phyloP scores from a whole-genome alignment of 495 filamentous ascomycete genomes.

The Aspergillus panamensis region DNA sequence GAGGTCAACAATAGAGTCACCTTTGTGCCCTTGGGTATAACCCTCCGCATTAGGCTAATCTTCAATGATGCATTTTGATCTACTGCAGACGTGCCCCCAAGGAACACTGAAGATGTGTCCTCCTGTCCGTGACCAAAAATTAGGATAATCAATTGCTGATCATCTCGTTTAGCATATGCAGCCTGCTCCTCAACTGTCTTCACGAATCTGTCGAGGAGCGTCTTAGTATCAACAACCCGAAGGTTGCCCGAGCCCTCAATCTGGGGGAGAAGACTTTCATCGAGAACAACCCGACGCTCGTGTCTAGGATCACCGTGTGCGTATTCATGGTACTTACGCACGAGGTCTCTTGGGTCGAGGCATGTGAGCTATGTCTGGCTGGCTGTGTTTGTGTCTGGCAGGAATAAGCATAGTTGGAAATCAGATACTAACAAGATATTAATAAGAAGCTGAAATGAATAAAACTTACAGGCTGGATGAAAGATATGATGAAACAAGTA shows the following conservation, averaged over 20 bases:
- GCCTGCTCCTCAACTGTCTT: constrained; percentile 1
- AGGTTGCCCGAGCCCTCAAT: not conserved
- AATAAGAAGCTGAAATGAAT: not conserved
- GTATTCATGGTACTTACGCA: constrained; percentile 1
- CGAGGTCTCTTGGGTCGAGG: not conserved
- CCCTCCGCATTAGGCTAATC: not conserved
- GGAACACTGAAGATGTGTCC: not conserved
- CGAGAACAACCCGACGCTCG: not conserved
- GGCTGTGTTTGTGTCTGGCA: not conserved
- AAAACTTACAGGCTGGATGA: constrained; percentile 2
- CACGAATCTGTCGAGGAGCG: not conserved
- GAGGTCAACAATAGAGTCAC: not conserved
- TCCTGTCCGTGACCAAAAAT: constrained; percentile 5
- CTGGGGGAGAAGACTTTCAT: not conserved
- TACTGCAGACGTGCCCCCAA: not conserved
- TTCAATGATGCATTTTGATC: not conserved
- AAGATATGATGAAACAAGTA: constrained; percentile 3
- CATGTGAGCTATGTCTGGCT: constrained; percentile 7
- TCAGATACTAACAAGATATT: not conserved
- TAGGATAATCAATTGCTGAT: not conserved
- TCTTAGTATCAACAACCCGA: not conserved
- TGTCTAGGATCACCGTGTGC: not conserved
- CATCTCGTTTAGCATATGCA: not conserved
- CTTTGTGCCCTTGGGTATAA: not conserved
- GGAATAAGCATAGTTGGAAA: not conserved